Evolutionary conservation across 805 yeast genomes (phyloP).

Genomic region (Wickerhamiella hasegawae): DNA sequence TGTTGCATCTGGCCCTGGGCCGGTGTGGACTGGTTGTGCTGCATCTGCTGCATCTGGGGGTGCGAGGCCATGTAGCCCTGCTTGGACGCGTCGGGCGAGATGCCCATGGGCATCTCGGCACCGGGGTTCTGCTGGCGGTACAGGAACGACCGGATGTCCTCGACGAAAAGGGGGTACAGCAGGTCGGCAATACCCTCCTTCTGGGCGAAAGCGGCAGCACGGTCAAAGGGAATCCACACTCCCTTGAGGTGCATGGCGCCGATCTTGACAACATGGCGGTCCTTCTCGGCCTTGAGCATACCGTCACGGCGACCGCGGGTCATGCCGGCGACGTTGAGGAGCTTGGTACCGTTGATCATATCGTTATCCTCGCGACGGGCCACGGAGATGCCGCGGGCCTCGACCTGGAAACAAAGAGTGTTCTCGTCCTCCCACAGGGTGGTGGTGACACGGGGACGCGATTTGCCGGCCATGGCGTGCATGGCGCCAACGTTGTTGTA

Average conservation of each 20-base stretch:
- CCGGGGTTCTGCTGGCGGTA: slow-evolving; percentile 9
- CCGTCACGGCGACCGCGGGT: slow-evolving; percentile 82
- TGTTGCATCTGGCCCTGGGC: slow-evolving; percentile 1
- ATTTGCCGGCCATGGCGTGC: slow-evolving; percentile 1
- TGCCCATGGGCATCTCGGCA: slow-evolving; percentile 3
- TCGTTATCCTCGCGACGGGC: slow-evolving; percentile 78
- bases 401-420: slow-evolving; percentile 73
- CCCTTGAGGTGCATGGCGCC: slow-evolving; percentile 84
- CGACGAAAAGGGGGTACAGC: slow-evolving; percentile 55
- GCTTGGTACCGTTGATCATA: slow-evolving; percentile 76
- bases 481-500: background rate
- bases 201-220: slow-evolving; percentile 69
- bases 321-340: slow-evolving; percentile 72
- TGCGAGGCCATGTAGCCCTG: slow-evolving; percentile 2
- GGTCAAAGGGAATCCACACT: slow-evolving; percentile 79
- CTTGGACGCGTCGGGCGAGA: slow-evolving; percentile 3
- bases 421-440: slow-evolving; percentile 84
- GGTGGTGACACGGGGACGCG: slow-evolving; percentile 46
- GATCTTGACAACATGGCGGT: slow-evolving; percentile 66
- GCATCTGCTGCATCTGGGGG: slow-evolving; percentile 1
- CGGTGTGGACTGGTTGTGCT: background rate
- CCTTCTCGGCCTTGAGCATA: slow-evolving; percentile 62
- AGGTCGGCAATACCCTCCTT: slow-evolving; percentile 59
- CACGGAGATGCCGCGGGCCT: slow-evolving; percentile 62
- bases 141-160: slow-evolving; percentile 33